Base-by-base conservation (phyloP, 305 asterid genomes). In the Lippia alba region DNA sequence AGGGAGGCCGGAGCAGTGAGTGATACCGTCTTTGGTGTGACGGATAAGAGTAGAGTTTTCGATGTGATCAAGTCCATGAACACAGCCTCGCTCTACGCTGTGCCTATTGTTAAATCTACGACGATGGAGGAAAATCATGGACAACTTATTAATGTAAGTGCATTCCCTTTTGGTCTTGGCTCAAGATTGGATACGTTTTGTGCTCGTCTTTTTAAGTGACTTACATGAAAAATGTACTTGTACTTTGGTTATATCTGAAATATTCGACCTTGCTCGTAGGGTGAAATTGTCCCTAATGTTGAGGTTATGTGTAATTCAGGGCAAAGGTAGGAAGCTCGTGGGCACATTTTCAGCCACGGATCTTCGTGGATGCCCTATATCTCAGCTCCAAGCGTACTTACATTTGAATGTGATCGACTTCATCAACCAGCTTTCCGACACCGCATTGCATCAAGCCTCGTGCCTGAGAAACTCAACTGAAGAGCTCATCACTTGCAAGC, bases 41-140 rank as follows among this genome's bases (percentile, higher is more conserved):
- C 87, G 1, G 80, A 86, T 32, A 64, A 58, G 33, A 78, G 86
- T 12, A 74, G 51, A 61, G 84, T 86, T 41, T 77, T 81, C 1
- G 88, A 85, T 30, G 87, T 84, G 12, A 80, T 89, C 62, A 86
- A 79, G 66, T 75, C 76, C 71, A 86, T 86, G 91, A 81, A 76
- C 62, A 69, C 81, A 1, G 88, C 85, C 19, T 76, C 84, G 0
- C 86, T 86, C 19, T 80, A 72, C 19, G 96, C 91, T 1, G 83
- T 86, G 4, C 91, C 92, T 1, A 76, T 89, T 12, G 68, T 86
- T 17, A 66, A 83, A 56, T 83, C 86, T 12, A 61, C 70, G 0
- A 36, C 64, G 7, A 24, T 54, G 2, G 65, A 60, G 12, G 86
- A 81, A 45, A 87, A 86, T 61, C 91, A 71, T 53, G 56, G 77